Conservation (phyloP, 768 basidiomycete species). For the Mycena venus region DNA sequence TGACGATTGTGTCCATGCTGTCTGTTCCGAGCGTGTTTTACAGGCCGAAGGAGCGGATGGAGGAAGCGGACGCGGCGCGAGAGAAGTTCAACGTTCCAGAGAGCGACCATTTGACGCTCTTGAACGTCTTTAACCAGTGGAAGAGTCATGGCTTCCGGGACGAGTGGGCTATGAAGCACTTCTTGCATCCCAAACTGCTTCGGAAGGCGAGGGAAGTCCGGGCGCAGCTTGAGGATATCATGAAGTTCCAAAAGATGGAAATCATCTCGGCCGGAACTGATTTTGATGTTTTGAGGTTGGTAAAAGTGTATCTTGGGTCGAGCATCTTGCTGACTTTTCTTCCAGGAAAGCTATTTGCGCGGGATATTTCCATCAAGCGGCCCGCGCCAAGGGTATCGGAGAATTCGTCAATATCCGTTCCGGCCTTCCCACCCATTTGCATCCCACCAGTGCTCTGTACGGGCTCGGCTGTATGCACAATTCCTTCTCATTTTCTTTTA, state of each 20-base stretch:
- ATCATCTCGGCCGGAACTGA: conserved; percentile 93
- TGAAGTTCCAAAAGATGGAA: conserved; percentile 99
- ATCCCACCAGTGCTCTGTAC: conserved; percentile 96
- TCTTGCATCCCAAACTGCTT: conserved; percentile 95
- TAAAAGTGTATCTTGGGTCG: conserved; percentile 1
- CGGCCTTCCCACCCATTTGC: conserved; percentile 93
- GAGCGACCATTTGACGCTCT: conserved; percentile 94
- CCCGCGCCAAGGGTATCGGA: conserved; percentile 97
- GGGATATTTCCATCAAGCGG: conserved; percentile 99
- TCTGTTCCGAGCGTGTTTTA: conserved; percentile 99
- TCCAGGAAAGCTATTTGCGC: conserved; percentile 94
- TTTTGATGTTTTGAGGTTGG: conserved; percentile 87
- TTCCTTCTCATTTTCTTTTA: not conserved
- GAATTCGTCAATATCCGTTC: conserved; percentile 98
- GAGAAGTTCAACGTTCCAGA: conserved; percentile 99
- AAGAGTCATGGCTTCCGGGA: conserved; percentile 96
- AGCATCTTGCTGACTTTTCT: not conserved
- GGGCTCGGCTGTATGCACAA: conserved; percentile 88
- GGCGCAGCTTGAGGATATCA: conserved; percentile 96
- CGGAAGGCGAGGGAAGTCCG: conserved; percentile 97
- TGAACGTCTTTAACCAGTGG: conserved; percentile 99
- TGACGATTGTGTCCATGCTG: conserved; percentile 99
- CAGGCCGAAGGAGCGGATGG: conserved; percentile 95
- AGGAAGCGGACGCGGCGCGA: conserved; percentile 96
- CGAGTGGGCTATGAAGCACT: conserved; percentile 95